Percentiles rank a stretch among this genome's conserved stretches.
phyloP scores from a whole-genome alignment of 2,329 filamentous ascomycete species.

The Dactylonectria macrodidyma region DNA sequence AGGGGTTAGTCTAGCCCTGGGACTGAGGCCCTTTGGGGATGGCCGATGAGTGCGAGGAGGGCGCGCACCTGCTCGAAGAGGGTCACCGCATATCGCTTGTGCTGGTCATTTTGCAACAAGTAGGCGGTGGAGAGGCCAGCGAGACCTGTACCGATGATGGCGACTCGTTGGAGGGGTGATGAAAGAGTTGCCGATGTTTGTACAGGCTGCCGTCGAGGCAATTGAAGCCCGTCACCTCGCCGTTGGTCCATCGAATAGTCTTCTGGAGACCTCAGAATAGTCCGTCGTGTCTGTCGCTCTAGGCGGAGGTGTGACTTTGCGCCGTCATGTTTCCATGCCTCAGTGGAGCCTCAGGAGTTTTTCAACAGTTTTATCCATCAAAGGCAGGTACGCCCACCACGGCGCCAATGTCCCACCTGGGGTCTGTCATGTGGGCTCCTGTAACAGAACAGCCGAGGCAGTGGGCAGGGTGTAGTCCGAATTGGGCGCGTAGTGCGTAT shows the following conservation, averaged over 20 bases:
- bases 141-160: constrained; percentile 56
- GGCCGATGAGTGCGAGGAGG: not conserved
- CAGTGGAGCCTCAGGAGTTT: not conserved
- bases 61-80: constrained; percentile 55
- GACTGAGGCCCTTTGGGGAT: not conserved
- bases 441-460: constrained; percentile 1
- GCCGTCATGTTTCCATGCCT: not conserved
- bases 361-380: too few relatives aligned
- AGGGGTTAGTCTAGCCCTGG: not conserved
- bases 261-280: not conserved
- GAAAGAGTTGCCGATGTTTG: not conserved
- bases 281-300: not conserved
- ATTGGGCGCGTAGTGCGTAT: too few relatives aligned
- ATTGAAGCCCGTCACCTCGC: not conserved
- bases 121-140: constrained; percentile 56
- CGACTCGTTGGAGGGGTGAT: constrained; percentile 35
- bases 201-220: not conserved
- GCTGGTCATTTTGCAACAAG: constrained; percentile 51
- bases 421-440: constrained; percentile 10
- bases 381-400: not conserved
- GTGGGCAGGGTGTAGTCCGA: not conserved
- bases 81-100: constrained; percentile 51
- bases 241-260: not conserved
- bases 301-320: not conserved
- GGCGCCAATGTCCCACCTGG: not conserved